Conservation (phyloP, 345 rosid species). For the Populus pruinosa region DNA sequence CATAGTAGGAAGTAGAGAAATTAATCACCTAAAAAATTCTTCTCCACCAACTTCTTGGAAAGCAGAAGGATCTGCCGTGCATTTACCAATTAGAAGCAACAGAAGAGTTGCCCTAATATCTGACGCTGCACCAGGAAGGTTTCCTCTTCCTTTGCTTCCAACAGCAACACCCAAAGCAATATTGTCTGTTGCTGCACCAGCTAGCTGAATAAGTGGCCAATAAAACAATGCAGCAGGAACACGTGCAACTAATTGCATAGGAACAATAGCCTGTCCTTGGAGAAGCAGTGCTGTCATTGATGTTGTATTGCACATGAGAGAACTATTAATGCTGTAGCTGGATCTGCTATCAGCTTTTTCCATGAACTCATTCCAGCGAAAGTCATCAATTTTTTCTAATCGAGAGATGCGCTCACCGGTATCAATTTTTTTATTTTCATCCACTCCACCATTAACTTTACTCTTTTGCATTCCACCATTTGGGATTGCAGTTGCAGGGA, state of each 20-base stretch:
- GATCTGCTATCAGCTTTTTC: conserved; percentile 54
- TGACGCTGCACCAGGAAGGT: conserved; percentile 91
- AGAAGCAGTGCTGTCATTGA: conserved; percentile 95
- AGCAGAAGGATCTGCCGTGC: conserved; percentile 84
- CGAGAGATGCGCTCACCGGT: conserved; percentile 36
- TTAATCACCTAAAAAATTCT: conserved; percentile 76
- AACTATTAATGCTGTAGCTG: conserved; percentile 37
- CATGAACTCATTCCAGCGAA: conserved; percentile 24
- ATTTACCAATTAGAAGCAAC: conserved; percentile 88
- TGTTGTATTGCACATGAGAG: conserved; percentile 55
- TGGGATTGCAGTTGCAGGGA: conserved; percentile 35
- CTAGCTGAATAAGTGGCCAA: conserved; percentile 98
- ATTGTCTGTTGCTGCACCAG: conserved; percentile 93
- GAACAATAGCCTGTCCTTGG: conserved; percentile 81
- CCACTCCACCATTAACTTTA: conserved; percentile 33
- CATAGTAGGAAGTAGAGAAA: conserved; percentile 13
- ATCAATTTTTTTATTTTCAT: conserved; percentile 42
- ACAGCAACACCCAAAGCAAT: conserved; percentile 93
- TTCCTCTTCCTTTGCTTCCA: conserved; percentile 99
- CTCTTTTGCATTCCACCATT: conserved; percentile 38
- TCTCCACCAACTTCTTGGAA: conserved; percentile 91
- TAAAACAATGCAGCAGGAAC: conserved; percentile 86
- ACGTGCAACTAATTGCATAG: conserved; percentile 92
- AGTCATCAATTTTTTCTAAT: conserved; percentile 26
- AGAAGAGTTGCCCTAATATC: conserved; percentile 92